A percentile compares a stretch with the other conserved stretches of the same genome.
Conservation (phyloP, 225 moss, liverwort and hornwort species). For the Sphagnum tenellum region DNA sequence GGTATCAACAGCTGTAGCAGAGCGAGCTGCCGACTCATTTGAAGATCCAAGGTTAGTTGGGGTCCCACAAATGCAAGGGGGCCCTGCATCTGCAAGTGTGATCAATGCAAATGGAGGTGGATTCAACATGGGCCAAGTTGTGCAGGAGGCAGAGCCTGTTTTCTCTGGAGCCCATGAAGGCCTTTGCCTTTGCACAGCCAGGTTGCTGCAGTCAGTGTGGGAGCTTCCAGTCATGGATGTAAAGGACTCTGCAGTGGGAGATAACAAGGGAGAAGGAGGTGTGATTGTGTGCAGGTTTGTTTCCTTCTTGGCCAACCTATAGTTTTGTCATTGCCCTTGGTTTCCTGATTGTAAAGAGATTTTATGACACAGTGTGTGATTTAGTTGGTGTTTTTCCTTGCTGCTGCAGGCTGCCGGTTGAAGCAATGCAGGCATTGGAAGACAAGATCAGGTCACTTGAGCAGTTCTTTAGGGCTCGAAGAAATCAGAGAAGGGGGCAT, state of each 20-base stretch:
- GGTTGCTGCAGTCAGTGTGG: slow-evolving; percentile 88
- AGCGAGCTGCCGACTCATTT: slow-evolving; percentile 87
- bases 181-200: slow-evolving; percentile 84
- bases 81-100: slow-evolving; percentile 53
- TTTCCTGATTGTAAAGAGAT: no score
- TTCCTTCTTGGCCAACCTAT: no score
- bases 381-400: no score
- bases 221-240: slow-evolving; percentile 88
- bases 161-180: slow-evolving; percentile 99
- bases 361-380: no score
- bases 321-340: no score
- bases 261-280: slow-evolving; percentile 60
- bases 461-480: slow-evolving; percentile 84
- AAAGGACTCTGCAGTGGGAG: slow-evolving; percentile 44
- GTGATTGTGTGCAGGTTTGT: slow-evolving; percentile 70
- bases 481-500: slow-evolving; percentile 87
- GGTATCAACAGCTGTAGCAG: slow-evolving; percentile 52
- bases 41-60: slow-evolving; percentile 95
- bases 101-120: slow-evolving; percentile 59
- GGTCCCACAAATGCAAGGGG: slow-evolving; percentile 85
- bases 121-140: slow-evolving; percentile 74
- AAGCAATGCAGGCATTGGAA: slow-evolving; percentile 86
- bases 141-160: slow-evolving; percentile 86
- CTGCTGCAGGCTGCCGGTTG: slow-evolving; percentile 61
- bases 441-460: slow-evolving; percentile 88